phyloP scores from a whole-genome alignment of 345 rosid species.

The Stellera chamaejasme region DNA sequence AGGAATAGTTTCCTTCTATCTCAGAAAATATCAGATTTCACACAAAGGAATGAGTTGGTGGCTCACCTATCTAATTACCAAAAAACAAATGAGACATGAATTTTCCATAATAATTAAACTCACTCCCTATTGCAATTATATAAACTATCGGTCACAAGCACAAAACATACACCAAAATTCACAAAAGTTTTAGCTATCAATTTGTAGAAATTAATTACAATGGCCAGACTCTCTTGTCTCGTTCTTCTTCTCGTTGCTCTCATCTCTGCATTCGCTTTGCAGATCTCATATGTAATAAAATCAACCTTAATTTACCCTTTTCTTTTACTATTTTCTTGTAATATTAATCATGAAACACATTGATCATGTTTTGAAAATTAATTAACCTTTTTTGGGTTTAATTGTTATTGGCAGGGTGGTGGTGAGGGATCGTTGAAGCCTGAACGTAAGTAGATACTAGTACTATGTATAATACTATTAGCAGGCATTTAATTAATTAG shows the following conservation, averaged over 20 bases:
- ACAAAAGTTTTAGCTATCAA: neutral
- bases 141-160: no score
- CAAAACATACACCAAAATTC: no score
- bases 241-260: constrained; percentile 1
- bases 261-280: neutral
- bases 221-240: constrained; percentile 10
- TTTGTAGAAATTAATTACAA: neutral
- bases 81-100: no score
- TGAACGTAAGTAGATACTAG: neutral
- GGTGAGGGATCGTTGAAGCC: neutral
- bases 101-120: no score
- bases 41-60: no score
- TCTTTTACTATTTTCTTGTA: neutral
- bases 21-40: no score
- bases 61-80: no score
- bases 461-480: no score
- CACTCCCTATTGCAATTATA: no score
- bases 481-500: no score
- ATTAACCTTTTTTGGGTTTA: neutral
- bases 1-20: no score
- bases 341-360: neutral
- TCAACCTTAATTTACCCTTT: neutral
- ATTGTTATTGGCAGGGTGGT: neutral
- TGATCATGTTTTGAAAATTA: neutral
- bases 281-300: neutral